phyloP scores from a whole-genome alignment of 2,329 filamentous ascomycete genomes.

The Diatrype stigma region DNA sequence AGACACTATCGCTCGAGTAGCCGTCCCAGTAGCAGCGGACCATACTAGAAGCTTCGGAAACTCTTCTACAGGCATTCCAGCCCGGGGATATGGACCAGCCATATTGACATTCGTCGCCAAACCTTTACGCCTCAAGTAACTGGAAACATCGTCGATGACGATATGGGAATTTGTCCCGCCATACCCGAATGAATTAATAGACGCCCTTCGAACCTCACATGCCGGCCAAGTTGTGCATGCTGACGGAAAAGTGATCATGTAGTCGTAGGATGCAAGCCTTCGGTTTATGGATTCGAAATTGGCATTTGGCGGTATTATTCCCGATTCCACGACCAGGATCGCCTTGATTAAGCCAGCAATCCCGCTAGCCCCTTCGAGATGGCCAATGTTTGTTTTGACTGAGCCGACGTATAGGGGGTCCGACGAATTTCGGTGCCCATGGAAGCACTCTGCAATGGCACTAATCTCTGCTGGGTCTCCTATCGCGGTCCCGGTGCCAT shows the following conservation, averaged over 20 bases:
- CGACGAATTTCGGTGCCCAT: background rate
- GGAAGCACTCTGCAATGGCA: constrained; percentile 16
- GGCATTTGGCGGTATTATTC: constrained; percentile 25
- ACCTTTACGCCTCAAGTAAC: constrained; percentile 3
- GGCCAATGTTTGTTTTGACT: constrained; percentile 25
- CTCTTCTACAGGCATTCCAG: background rate
- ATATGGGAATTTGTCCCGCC: constrained; percentile 23
- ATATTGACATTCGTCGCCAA: constrained; percentile 5
- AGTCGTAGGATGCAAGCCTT: constrained; percentile 6
- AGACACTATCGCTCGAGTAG: background rate
- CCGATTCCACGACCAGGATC: constrained; percentile 13
- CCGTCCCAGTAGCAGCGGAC: background rate
- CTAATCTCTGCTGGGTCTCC: constrained; percentile 23
- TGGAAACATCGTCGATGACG: constrained; percentile 17
- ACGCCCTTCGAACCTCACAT: constrained; percentile 12
- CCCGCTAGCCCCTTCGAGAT: constrained; percentile 23
- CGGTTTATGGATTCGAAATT: constrained; percentile 27
- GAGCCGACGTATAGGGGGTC: constrained; percentile 3
- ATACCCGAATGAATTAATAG: constrained; percentile 25
- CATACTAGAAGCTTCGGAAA: background rate
- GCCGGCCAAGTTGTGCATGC: no score
- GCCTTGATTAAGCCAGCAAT: constrained; percentile 23
- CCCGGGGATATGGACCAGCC: background rate
- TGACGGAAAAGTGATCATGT: no score
- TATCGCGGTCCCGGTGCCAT: constrained; percentile 21